Base-by-base conservation (phyloP, 1,284 basidiomycete species). In the Ceratobasidium sp. region DNA sequence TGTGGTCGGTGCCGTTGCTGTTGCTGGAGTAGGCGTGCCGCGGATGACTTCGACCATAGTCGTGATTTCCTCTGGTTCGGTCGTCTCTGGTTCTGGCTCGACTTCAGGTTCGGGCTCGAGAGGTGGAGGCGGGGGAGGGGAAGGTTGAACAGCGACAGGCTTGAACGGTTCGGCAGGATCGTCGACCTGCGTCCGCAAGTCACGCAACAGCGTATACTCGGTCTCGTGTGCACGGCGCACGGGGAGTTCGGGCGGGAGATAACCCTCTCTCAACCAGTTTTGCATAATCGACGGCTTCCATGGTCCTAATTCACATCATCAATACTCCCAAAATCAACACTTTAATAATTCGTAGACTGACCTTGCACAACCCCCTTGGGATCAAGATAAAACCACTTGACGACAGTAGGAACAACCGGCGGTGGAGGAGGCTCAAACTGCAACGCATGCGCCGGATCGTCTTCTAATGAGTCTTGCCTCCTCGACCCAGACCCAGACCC, bases 261-360 rank as follows among this genome's bases (percentile, higher is more conserved):
- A 84, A 12, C 92, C 93, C 80, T 95, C 94, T 82, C 92, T 92
- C 83, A 93, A 94, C 94, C 94, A 95, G 6, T 91, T 89, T 83
- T 95, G 93, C 94, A 95, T 95, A 53, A 94, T 87, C n/a, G 90
- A 89, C 26, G 92, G 88, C 83, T 93, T 94, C 94, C 94, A 95
- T 26, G 94, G 94, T 64, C 93, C 93, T 95, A 77, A 3, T 42
- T 75, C 49, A 61, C 18, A 70, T 53, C 39, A 63, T 28, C 18
- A 67, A 5, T n/a, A 67, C 63, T 44, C 5, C 42, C 26, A 67
- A 58, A n/a, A 1, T 9, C 1, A 10, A 71, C 56, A 56, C 56
- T 71, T 20, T 7, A n/a, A 81, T 33, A 33, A 1, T 33, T 33
- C 2, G 33, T 33, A 51, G 42, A 84, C 90, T 82, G 81, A 93